Percentiles rank a stretch among this genome's conserved stretches.
Evolutionary conservation across 257 asterid genomes (phyloP).

Genomic region (Jacaranda mimosifolia): DNA sequence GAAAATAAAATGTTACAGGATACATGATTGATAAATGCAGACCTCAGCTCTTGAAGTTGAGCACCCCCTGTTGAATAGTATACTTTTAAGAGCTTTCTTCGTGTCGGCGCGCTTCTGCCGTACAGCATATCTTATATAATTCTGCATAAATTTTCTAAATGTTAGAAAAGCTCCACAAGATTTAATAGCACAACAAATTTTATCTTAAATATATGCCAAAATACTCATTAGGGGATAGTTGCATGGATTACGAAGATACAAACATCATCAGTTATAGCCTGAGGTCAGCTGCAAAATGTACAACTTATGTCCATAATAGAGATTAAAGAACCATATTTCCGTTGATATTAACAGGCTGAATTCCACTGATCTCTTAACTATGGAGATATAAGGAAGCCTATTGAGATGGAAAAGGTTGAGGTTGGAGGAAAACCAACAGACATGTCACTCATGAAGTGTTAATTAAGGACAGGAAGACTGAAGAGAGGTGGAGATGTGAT

Average conservation of each 20-base stretch:
- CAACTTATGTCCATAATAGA: no score
- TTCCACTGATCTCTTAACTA: no score
- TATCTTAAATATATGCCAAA: constrained; percentile 15
- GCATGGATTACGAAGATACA: not conserved
- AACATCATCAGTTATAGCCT: not conserved
- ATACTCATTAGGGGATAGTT: constrained; percentile 1
- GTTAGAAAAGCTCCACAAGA: constrained; percentile 28
- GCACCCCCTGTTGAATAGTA: constrained; percentile 61
- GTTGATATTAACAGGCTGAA: no score
- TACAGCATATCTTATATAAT: constrained; percentile 55
- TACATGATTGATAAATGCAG: constrained; percentile 23
- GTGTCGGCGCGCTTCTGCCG: constrained; percentile 76
- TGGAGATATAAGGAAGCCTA: no score
- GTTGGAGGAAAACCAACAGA: no score
- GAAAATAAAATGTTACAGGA: constrained; percentile 8
- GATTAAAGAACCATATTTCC: no score
- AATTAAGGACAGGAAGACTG: no score
- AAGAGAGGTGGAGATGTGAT: no score
- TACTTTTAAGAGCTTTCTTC: constrained; percentile 68
- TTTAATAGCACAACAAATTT: not conserved
- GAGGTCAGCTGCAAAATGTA: constrained; percentile 5
- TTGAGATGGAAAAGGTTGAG: no score
- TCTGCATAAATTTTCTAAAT: constrained; percentile 48
- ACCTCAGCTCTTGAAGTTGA: constrained; percentile 62
- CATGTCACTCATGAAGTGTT: no score